A percentile compares a stretch with the other conserved stretches of the same genome.
Evolutionary conservation across 495 filamentous ascomycete genomes (phyloP).

Genomic region (Trichocladium antarcticum): DNA sequence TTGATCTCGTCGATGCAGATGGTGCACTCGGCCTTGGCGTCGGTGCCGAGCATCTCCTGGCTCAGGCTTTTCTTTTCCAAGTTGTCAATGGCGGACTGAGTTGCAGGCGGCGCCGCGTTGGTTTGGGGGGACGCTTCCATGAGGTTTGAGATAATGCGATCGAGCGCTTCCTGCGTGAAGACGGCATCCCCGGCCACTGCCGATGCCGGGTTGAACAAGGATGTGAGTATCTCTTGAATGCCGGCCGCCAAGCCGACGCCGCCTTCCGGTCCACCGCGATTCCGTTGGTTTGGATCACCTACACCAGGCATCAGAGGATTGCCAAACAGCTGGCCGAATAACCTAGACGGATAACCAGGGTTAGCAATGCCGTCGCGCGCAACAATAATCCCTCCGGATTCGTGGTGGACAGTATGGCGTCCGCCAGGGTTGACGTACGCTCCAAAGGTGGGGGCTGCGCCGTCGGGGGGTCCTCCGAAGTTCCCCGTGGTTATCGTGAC

Average conservation of each 20-base stretch:
- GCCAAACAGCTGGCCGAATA: slow-evolving; percentile 15
- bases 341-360: slow-evolving; percentile 2
- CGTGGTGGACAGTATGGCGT: neutral
- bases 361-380: slow-evolving; percentile 1
- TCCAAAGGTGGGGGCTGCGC: neutral
- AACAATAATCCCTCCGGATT: neutral
- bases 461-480: neutral
- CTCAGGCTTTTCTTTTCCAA: slow-evolving; percentile 61
- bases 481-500: neutral
- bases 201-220: slow-evolving; percentile 46
- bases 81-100: slow-evolving; percentile 57
- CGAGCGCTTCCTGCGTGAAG: slow-evolving; percentile 79
- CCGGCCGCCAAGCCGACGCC: slow-evolving; percentile 18
- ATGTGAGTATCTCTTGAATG: slow-evolving; percentile 35
- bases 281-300: slow-evolving; percentile 3
- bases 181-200: slow-evolving; percentile 71
- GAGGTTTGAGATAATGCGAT: slow-evolving; percentile 75
- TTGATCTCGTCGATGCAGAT: slow-evolving; percentile 87
- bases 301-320: slow-evolving; percentile 1
- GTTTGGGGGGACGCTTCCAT: slow-evolving; percentile 69
- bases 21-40: slow-evolving; percentile 63
- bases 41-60: slow-evolving; percentile 51
- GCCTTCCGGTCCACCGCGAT: slow-evolving; percentile 7
- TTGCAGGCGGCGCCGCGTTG: slow-evolving; percentile 74
- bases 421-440: slow-evolving; percentile 5